Base-by-base conservation (phyloP, 2,329 filamentous ascomycete species). In the Nemania sp. region DNA sequence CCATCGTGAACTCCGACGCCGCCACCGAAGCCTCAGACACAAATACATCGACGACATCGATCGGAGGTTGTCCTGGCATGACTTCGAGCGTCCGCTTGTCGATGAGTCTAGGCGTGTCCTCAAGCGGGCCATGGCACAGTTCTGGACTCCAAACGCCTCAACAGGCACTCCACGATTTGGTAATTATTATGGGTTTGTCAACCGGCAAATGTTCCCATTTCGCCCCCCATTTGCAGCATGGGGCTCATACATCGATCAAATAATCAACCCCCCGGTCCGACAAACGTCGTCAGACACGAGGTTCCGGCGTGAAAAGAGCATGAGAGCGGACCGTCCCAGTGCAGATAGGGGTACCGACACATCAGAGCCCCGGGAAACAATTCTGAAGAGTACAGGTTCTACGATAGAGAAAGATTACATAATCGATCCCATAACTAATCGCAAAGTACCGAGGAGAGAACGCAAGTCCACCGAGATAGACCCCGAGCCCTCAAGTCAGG, bases 371-470 rank as follows among this genome's bases (percentile, higher is more conserved):
- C 42, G 29, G 17, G 32, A 53, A 18, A 25, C 63, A 25, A 25
- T 21, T 10, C 42, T 21, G 10, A 58, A 35, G 57, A 17, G 46
- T 50, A 32, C 21, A 43, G 58, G 34, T 32, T 54, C 56, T 15
- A 54, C 62, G 20, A 50, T 25, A 21, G 64, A 67, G 3, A 47
- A 67, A 1, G 76, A 77, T 9, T 80, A 78, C 49, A 71, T 77
- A 18, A 85, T 87, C 45, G 84, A 87, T 58, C 84, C 84, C 2
- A 85, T 87, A 60, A 85, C 83, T 15, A 87, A 87, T 63, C 79
- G 83, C 35, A 83, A 79, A 61, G 76, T 83, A 3, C 60, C 68
- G 17, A 77, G 68, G 60, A 60, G 62, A 54, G 64, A 64, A 1
- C 52, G 63, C n/a, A 58, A 62, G 11, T 54, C 54, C 12, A 5